Conservation (phyloP, 1,284 basidiomycete genomes). For the Rugosomyces carneus region DNA sequence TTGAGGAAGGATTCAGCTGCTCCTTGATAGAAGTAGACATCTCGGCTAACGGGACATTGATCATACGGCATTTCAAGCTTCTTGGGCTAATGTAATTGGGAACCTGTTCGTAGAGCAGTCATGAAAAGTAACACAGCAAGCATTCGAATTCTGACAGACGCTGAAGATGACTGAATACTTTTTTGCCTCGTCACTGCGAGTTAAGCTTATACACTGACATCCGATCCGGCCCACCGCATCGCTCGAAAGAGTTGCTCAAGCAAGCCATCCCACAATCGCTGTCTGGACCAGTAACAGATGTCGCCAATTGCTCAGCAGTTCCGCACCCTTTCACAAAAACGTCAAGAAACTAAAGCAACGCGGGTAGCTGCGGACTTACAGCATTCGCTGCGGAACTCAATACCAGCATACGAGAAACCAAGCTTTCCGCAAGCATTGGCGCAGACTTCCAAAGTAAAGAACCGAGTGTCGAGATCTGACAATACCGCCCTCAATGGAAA, state of each 20-base stretch:
- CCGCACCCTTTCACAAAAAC: not conserved
- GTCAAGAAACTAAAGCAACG: not conserved
- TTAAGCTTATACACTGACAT: slow-evolving; percentile 2
- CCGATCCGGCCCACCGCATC: slow-evolving; percentile 7
- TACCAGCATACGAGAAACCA: slow-evolving; percentile 1
- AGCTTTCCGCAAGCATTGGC: not conserved
- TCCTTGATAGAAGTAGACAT: slow-evolving; percentile 24
- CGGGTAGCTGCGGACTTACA: not conserved
- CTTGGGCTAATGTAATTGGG: too few species aligned
- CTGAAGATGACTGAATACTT: not conserved
- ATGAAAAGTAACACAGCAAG: too few species aligned
- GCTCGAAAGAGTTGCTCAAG: slow-evolving; percentile 3
- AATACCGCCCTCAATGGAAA: not conserved
- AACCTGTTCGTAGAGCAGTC: too few species aligned
- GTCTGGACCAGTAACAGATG: not conserved
- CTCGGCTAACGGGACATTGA: not conserved
- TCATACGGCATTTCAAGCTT: too few species aligned
- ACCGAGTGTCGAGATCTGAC: not conserved
- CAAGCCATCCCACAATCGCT: slow-evolving; percentile 8
- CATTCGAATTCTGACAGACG: too few species aligned
- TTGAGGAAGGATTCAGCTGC: slow-evolving; percentile 60
- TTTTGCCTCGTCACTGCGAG: not conserved
- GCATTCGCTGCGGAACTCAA: slow-evolving; percentile 1
- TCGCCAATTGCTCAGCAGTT: not conserved
- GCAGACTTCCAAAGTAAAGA: slow-evolving; percentile 2